phyloP scores from a whole-genome alignment of 1,284 basidiomycete genomes.

The Leucoagaricus sp. region DNA sequence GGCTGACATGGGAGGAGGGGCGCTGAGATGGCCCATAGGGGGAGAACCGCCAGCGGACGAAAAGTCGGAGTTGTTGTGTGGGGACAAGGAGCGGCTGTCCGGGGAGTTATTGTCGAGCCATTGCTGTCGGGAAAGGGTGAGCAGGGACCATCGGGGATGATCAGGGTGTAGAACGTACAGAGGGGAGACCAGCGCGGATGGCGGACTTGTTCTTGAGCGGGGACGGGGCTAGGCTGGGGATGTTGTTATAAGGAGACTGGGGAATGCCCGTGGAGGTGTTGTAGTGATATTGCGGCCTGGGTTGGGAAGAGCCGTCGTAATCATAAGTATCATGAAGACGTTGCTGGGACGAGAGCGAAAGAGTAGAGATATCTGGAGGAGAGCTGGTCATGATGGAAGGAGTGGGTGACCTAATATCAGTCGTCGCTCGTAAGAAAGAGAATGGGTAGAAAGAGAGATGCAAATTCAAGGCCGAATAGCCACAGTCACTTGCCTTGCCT shows the following conservation, averaged over 20 bases:
- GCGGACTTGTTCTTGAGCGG: constrained; percentile 72
- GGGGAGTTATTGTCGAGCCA: constrained; percentile 70
- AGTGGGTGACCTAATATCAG: constrained; percentile 22
- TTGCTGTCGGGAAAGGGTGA: constrained; percentile 51
- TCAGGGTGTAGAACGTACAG: constrained; percentile 48
- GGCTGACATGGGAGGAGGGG: constrained; percentile 42
- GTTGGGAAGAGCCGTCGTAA: constrained; percentile 61
- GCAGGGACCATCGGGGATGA: constrained; percentile 23
- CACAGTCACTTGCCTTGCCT: not conserved
- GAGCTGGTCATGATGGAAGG: constrained; percentile 69
- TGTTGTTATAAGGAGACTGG: constrained; percentile 64
- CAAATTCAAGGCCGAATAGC: constrained; percentile 4
- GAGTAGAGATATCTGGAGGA: constrained; percentile 73
- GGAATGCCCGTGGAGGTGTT: constrained; percentile 66
- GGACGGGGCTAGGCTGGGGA: constrained; percentile 59
- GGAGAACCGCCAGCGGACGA: constrained; percentile 83
- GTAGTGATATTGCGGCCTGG: constrained; percentile 68
- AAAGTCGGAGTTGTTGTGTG: constrained; percentile 82
- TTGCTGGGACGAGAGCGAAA: constrained; percentile 72
- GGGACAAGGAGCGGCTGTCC: constrained; percentile 81
- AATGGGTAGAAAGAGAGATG: not conserved
- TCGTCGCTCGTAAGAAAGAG: constrained; percentile 17
- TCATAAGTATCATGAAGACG: constrained; percentile 85
- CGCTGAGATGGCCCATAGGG: constrained; percentile 58
- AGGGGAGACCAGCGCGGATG: constrained; percentile 65